Evolutionary conservation across 805 yeast species (phyloP), one percentile per base, ranked within the genome.

Genomic region (Ogataea trehaloabstinens): DNA sequence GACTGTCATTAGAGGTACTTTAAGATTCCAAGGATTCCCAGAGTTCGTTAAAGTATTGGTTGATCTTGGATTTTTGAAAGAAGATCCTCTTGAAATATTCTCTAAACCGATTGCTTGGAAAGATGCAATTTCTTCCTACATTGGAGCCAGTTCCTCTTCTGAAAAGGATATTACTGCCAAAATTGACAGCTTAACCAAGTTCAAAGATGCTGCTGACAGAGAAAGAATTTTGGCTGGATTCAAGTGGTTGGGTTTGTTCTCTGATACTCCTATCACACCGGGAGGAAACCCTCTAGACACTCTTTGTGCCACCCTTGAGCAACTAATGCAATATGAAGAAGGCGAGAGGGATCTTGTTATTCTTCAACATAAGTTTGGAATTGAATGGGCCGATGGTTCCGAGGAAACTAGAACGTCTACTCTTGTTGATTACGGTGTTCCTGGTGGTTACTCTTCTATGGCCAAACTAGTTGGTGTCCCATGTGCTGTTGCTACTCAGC

Each of bases 401-500:
- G 78, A 75, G 40, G 98, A 93, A 72, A 77, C 83, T 47, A 89
- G 98, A 76, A 90, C 98, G 42, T 85, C 97, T 16, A 93, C 99
- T 44, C 73, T 93, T 61, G 91, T 90, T 25, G 96, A 89, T 67
- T 87, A 86, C 67, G 99, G 99, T 71, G 81, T 76, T 52, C 84
- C 84, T 55, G 88, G 90, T 45, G 91, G 93, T 39, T 93, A 91
- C 81, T 84, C 95, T 28, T 90, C 98, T 24, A 93, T 93, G 99
- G 99, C 99, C 52, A 90, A 91, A 64, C 78, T 87, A 49, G 99
- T 93, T 40, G 99, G 99, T 73, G 91, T 89, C 48, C 99, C 99
- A 52, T 91, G 96, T 70, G 96, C 96, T 39, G 95, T 93, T 63
- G 99, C 98, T 21, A 74, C 85, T 43, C 79, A 80, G 69, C 83